These are phyloP conservation scores for Rhynchosporium graminicola DNA, from an alignment of 2,329 filamentous ascomycete species.

Conservation along the genomic window DNA sequence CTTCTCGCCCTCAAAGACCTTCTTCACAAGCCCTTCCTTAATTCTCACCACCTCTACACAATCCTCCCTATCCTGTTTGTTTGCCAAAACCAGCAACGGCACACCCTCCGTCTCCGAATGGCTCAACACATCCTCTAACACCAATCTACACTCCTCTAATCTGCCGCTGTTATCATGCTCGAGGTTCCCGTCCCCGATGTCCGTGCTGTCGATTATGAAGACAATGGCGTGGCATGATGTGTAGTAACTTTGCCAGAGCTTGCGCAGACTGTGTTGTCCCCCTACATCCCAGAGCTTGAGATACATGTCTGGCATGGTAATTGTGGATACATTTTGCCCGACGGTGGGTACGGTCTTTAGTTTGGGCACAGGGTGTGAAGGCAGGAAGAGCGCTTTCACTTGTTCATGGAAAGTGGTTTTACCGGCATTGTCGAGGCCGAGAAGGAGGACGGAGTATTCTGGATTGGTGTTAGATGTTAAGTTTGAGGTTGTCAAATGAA, in stretches of 20 bases:
- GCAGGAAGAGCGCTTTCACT: slow-evolving; percentile 84
- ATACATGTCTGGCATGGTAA: slow-evolving; percentile 91
- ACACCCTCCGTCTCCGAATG: slow-evolving; percentile 88
- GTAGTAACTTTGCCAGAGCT: slow-evolving; percentile 96
- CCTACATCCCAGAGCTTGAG: slow-evolving; percentile 98
- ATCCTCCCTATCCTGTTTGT: slow-evolving; percentile 97
- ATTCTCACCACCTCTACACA: slow-evolving; percentile 97
- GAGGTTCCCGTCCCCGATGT: slow-evolving; percentile 74
- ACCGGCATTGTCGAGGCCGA: slow-evolving; percentile 96
- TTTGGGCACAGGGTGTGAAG: slow-evolving; percentile 62
- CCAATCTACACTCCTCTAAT: slow-evolving; percentile 83
- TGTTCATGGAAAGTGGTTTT: slow-evolving; percentile 98
- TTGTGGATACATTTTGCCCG: slow-evolving; percentile 92
- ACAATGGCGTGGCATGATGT: slow-evolving; percentile 92
- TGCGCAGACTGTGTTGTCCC: slow-evolving; percentile 84
- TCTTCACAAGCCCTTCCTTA: slow-evolving; percentile 93
- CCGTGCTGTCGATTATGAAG: slow-evolving; percentile 94
- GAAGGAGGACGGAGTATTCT: slow-evolving; percentile 97
- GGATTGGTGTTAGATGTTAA: slow-evolving; percentile 8
- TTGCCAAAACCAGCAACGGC: slow-evolving; percentile 87
- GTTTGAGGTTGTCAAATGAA: slow-evolving; percentile 6
- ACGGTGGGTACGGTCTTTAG: slow-evolving; percentile 93
- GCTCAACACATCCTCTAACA: slow-evolving; percentile 87
- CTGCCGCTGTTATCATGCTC: slow-evolving; percentile 53
- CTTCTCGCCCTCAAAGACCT: slow-evolving; percentile 93